Conservation (phyloP, 2,329 filamentous ascomycete genomes). For the Epichloe festucae region DNA sequence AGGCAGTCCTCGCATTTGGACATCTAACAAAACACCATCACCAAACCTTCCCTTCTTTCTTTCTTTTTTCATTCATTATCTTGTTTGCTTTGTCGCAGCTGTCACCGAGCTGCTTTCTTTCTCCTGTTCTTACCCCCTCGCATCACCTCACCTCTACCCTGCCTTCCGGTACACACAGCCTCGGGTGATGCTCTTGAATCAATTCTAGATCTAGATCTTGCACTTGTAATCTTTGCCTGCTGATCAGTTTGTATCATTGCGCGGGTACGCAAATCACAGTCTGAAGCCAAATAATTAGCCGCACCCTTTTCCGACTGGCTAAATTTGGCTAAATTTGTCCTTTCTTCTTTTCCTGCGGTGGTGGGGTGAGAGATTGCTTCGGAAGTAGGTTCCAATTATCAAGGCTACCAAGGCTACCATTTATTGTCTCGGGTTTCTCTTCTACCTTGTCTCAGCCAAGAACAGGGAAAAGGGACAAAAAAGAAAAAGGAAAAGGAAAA, state of each 20-base stretch:
- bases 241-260: neutral
- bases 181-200: neutral
- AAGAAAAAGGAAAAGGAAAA: neutral
- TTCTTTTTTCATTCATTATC: neutral
- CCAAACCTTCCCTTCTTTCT: neutral
- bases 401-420: neutral
- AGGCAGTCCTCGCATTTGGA: too few species aligned
- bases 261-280: neutral
- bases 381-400: neutral
- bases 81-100: neutral
- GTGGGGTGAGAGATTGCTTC: too few species aligned
- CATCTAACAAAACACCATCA: neutral
- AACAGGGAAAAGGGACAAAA: neutral
- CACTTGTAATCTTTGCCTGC: neutral
- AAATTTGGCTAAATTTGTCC: slow-evolving; percentile 1
- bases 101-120: neutral
- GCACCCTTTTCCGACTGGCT: neutral
- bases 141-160: neutral
- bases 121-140: neutral
- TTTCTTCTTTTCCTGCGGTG: neutral
- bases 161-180: neutral
- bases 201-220: neutral
- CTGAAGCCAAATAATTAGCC: neutral
- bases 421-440: neutral
- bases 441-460: neutral